These are phyloP conservation scores for Trichomonascaceae sp. DNA, from an alignment of 1,139 yeast species.

Conservation along the genomic window DNA sequence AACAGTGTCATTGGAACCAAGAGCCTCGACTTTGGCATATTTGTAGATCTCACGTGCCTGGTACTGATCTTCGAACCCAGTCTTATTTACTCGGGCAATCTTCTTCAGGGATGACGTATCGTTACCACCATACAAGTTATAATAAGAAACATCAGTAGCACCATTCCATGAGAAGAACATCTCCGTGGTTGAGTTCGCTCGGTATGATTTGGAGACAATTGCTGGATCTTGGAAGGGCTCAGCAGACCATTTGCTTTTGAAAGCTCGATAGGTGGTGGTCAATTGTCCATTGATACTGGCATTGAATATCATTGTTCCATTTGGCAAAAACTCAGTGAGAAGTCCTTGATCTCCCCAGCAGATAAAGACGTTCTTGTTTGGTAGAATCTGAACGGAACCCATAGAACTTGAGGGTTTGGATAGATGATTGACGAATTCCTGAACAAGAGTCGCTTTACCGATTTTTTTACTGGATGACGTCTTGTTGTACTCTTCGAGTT, in stretches of 20 bases:
- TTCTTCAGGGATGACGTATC: not conserved
- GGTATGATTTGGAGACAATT: conserved; percentile 17
- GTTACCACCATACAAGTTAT: conserved; percentile 1
- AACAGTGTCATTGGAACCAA: not conserved
- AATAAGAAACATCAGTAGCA: conserved; percentile 27
- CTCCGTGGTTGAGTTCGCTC: conserved; percentile 18
- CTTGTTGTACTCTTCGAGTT: conserved; percentile 36
- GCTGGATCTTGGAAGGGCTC: conserved; percentile 35
- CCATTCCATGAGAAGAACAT: conserved; percentile 40
- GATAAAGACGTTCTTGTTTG: conserved; percentile 36
- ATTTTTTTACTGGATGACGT: conserved; percentile 29
- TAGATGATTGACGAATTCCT: conserved; percentile 28
- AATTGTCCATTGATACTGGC: conserved; percentile 34
- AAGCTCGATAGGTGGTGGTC: conserved; percentile 37
- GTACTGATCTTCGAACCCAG: not conserved
- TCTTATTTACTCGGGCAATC: not conserved
- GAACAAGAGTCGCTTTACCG: conserved; percentile 31
- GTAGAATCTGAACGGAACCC: conserved; percentile 36
- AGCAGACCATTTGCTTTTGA: conserved; percentile 37
- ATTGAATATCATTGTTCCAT: conserved; percentile 34
- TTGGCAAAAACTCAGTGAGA: conserved; percentile 33
- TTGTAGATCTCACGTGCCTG: not conserved
- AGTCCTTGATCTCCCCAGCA: conserved; percentile 41
- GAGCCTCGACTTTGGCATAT: conserved; percentile 1
- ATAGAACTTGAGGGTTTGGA: conserved; percentile 35